phyloP scores from a whole-genome alignment of 2,329 filamentous ascomycete species.

The Ceratocystis alfenasii region DNA sequence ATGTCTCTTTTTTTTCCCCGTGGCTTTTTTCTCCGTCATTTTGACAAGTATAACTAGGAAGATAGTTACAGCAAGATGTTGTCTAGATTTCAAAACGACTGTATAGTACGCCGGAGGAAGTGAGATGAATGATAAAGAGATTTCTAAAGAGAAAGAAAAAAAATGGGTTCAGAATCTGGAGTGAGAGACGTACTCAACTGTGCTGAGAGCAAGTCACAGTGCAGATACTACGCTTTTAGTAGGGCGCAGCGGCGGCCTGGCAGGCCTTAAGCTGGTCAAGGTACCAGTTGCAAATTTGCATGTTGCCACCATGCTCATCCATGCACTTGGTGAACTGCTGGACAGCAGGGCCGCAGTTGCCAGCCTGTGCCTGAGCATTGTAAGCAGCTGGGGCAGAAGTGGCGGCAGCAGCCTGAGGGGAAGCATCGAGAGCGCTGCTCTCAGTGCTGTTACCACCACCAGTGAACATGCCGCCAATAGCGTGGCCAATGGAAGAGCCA shows the following conservation, averaged over 20 bases:
- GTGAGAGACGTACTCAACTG: too few relatives aligned
- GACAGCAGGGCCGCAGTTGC: conserved; percentile 66
- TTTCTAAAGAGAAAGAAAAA: conserved; percentile 7
- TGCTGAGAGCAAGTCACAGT: too few relatives aligned
- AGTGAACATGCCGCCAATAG: conserved; percentile 76
- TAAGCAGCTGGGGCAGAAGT: conserved; percentile 34
- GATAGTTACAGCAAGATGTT: too few relatives aligned
- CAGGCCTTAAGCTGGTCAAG: conserved; percentile 63
- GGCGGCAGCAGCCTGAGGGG: conserved; percentile 37
- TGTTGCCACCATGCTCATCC: conserved; percentile 85
- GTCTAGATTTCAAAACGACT: too few relatives aligned
- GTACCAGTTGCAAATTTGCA: conserved; percentile 97
- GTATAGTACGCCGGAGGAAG: neutral
- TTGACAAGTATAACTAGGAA: neutral
- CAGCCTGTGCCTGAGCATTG: conserved; percentile 29
- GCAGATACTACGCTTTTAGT: conserved; percentile 4
- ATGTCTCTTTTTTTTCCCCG: neutral
- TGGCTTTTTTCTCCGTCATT: too few relatives aligned
- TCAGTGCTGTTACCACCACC: conserved; percentile 51
- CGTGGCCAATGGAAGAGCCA: conserved; percentile 89
- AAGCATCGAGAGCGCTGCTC: conserved; percentile 33
- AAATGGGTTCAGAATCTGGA: neutral
- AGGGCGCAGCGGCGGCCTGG: conserved; percentile 21
- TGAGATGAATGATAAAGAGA: neutral
- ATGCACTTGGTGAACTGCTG: conserved; percentile 88